A percentile compares a stretch with the other conserved stretches of the same genome.
Evolutionary conservation across 2,329 filamentous ascomycete species (phyloP).

Genomic region (Pseudogymnoascus sp.): DNA sequence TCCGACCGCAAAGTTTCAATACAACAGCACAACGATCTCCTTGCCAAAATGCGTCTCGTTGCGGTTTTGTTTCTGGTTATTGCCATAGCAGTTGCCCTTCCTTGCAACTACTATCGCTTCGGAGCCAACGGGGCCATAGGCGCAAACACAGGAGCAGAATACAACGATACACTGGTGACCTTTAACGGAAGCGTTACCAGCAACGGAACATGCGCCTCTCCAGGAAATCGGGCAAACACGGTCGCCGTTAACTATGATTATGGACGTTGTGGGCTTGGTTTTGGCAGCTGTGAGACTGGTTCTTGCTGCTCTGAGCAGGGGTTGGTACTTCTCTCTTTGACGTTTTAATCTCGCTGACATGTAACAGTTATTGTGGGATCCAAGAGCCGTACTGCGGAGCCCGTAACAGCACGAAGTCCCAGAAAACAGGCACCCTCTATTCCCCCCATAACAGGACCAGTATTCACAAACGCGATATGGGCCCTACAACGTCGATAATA

Average conservation of each 20-base stretch:
- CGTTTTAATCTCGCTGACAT: not conserved
- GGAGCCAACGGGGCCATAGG: not conserved
- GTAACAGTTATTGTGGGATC: not conserved
- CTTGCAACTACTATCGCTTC: not conserved
- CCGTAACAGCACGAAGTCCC: not conserved
- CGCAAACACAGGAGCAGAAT: not conserved
- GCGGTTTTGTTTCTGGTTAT: not conserved
- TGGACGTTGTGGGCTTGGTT: constrained; percentile 20
- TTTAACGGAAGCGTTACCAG: not conserved
- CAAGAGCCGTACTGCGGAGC: not conserved
- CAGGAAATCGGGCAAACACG: not conserved
- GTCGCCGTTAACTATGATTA: not conserved
- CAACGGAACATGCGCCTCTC: not conserved
- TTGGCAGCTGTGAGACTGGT: constrained; percentile 21
- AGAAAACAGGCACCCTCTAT: not conserved
- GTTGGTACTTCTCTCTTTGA: not conserved
- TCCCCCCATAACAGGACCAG: not conserved
- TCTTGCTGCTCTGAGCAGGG: constrained; percentile 21
- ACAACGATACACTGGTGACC: not conserved
- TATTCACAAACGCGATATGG: not conserved
- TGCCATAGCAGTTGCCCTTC: not conserved
- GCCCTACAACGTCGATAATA: not conserved
- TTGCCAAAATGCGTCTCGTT: not conserved
- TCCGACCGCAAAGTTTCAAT: not conserved
- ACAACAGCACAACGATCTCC: not conserved